Conservation (phyloP, 2,329 filamentous ascomycete species). For the Calonectria hawksworthii region DNA sequence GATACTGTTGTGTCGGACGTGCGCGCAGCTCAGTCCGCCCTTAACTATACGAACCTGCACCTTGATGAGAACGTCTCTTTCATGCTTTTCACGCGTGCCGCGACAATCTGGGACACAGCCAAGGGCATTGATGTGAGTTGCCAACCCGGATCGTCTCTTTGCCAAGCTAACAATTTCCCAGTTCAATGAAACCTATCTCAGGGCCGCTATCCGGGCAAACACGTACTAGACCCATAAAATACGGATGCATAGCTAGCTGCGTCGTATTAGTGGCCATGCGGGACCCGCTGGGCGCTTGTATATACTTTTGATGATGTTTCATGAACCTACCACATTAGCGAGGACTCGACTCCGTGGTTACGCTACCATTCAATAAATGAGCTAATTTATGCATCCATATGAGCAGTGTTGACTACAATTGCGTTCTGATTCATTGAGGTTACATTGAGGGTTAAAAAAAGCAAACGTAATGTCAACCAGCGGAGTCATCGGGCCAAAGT, state of each 20-base stretch:
- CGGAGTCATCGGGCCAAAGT: no score
- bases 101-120: conserved; percentile 3
- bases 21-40: not conserved
- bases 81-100: not conserved
- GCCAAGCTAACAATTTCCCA: not conserved
- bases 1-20: not conserved
- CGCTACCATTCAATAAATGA: not conserved
- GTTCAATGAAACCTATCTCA: not conserved
- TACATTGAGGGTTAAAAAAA: not conserved
- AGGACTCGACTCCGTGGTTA: not conserved
- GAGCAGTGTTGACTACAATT: not conserved
- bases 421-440: not conserved
- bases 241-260: not conserved
- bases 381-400: not conserved
- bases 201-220: not conserved
- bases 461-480: not conserved
- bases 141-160: not conserved
- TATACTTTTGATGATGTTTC: not conserved
- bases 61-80: conserved; percentile 10
- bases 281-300: not conserved
- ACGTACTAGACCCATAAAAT: not conserved
- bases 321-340: not conserved
- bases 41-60: not conserved
- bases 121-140: not conserved
- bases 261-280: no score